Conservation (phyloP, 2,329 filamentous ascomycete species). For the Neonectria punicea region DNA sequence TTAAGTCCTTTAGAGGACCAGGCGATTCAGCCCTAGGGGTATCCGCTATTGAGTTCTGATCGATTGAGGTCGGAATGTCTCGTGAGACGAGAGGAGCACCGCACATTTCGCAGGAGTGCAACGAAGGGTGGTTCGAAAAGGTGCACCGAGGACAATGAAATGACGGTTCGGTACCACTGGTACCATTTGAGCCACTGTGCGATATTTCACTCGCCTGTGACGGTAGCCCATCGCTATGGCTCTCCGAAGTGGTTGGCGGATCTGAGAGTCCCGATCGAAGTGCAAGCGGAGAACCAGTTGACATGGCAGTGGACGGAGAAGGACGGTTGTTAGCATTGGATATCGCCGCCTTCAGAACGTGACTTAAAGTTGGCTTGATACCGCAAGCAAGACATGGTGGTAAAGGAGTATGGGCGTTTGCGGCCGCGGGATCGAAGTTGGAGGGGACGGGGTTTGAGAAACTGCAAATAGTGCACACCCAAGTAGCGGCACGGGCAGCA, state of each 20-base stretch:
- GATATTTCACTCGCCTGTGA: slow-evolving; percentile 1
- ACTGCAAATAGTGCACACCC: slow-evolving; percentile 96
- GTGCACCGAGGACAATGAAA: slow-evolving; percentile 88
- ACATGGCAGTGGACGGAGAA: slow-evolving; percentile 28
- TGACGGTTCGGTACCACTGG: slow-evolving; percentile 45
- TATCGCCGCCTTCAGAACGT: slow-evolving; percentile 88
- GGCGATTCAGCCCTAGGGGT: slow-evolving; percentile 76
- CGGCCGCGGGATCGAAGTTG: slow-evolving; percentile 89
- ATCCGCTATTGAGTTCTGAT: slow-evolving; percentile 51
- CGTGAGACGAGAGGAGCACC: slow-evolving; percentile 76
- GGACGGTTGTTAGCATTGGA: slow-evolving; percentile 72
- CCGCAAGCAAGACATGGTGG: slow-evolving; percentile 93
- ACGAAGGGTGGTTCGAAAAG: slow-evolving; percentile 90
- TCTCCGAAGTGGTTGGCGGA: slow-evolving; percentile 23
- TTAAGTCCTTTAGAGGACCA: slow-evolving; percentile 70
- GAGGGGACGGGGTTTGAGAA: slow-evolving; percentile 93
- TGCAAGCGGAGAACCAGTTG: slow-evolving; percentile 42
- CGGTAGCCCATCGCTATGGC: slow-evolving; percentile 10
- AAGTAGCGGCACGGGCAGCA: slow-evolving; percentile 75
- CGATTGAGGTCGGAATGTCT: slow-evolving; percentile 49
- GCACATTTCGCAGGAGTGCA: slow-evolving; percentile 90
- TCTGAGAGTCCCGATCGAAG: slow-evolving; percentile 40
- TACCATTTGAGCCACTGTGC: slow-evolving; percentile 8
- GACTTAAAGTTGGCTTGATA: slow-evolving; percentile 86
- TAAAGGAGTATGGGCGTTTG: slow-evolving; percentile 80